Percentiles rank a stretch among this genome's conserved stretches.
Evolutionary conservation across 805 yeast genomes (phyloP).

Genomic region (Metschnikowia cubensis): DNA sequence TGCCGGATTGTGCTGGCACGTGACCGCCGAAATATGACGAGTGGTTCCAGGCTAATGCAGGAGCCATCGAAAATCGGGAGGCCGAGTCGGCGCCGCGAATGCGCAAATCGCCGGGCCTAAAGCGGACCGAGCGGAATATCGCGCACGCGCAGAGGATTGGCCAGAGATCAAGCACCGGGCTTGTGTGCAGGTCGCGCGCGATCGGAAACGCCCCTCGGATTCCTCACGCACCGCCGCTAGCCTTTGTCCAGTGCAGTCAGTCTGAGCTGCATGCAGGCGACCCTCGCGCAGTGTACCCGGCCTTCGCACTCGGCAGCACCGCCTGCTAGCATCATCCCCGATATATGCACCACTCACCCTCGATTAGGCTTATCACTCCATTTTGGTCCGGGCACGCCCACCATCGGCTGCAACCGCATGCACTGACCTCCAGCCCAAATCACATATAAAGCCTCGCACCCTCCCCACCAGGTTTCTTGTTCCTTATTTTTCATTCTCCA

Average conservation of each 20-base stretch:
- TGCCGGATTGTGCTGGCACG: too few relatives aligned
- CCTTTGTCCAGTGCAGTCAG: neutral
- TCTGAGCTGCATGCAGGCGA: too few relatives aligned
- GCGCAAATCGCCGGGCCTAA: conserved; percentile 11
- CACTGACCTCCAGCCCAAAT: neutral
- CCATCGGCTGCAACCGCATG: conserved; percentile 1
- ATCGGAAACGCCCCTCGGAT: neutral
- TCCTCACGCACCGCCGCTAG: neutral
- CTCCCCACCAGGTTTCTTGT: neutral
- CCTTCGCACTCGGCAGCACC: too few relatives aligned
- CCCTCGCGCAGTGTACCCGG: too few relatives aligned
- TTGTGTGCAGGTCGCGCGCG: neutral
- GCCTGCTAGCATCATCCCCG: too few relatives aligned
- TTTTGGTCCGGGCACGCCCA: neutral
- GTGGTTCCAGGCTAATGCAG: too few relatives aligned
- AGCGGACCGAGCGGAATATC: conserved; percentile 9
- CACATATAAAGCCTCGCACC: neutral
- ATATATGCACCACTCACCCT: neutral
- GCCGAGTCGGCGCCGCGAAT: neutral
- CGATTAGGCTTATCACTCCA: conserved; percentile 1
- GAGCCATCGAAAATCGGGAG: neutral
- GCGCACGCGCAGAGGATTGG: conserved; percentile 11
- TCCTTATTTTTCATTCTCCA: neutral
- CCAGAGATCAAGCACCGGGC: conserved; percentile 11
- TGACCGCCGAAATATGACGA: too few relatives aligned